Evolutionary conservation across 2,329 filamentous ascomycete genomes (phyloP).

Genomic region (Venturia oleaginea): DNA sequence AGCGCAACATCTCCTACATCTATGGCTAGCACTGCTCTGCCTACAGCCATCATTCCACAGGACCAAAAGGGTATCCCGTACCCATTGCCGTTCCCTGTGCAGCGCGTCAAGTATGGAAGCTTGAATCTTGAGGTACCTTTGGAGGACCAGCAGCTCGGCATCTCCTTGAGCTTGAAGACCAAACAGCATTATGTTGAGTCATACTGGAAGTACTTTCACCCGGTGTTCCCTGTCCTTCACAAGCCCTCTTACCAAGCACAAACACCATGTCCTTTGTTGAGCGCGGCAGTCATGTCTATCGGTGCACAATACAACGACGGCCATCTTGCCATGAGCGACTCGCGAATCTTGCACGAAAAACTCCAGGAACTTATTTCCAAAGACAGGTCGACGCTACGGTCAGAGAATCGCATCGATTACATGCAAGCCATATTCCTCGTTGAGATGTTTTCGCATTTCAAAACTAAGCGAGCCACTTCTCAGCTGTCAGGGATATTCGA

Average conservation of each 20-base stretch:
- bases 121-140: slow-evolving; percentile 10
- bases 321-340: slow-evolving; percentile 26
- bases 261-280: slow-evolving; percentile 33
- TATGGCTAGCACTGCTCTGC: not conserved
- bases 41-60: not conserved
- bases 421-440: slow-evolving; percentile 36
- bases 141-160: slow-evolving; percentile 14
- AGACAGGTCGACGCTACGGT: slow-evolving; percentile 14
- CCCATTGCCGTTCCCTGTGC: not conserved
- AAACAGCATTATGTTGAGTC: slow-evolving; percentile 24
- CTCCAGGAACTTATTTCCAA: slow-evolving; percentile 33
- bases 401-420: slow-evolving; percentile 28
- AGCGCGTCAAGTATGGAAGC: slow-evolving; percentile 9
- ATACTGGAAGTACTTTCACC: slow-evolving; percentile 38
- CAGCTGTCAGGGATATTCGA: slow-evolving; percentile 30
- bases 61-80: slow-evolving; percentile 1
- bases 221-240: slow-evolving; percentile 36
- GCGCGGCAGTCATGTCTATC: slow-evolving; percentile 35
- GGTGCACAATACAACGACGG: slow-evolving; percentile 32
- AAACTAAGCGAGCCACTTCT: slow-evolving; percentile 29
- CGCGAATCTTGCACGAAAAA: slow-evolving; percentile 31
- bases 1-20: slow-evolving; percentile 7
- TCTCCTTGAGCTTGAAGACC: slow-evolving; percentile 10
- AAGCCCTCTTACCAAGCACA: slow-evolving; percentile 29
- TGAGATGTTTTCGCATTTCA: slow-evolving; percentile 34